Evolutionary conservation across 148 eudicot genomes (phyloP), one percentile per base, ranked within the genome.

Genomic region (Vaccinium myrtillus): DNA sequence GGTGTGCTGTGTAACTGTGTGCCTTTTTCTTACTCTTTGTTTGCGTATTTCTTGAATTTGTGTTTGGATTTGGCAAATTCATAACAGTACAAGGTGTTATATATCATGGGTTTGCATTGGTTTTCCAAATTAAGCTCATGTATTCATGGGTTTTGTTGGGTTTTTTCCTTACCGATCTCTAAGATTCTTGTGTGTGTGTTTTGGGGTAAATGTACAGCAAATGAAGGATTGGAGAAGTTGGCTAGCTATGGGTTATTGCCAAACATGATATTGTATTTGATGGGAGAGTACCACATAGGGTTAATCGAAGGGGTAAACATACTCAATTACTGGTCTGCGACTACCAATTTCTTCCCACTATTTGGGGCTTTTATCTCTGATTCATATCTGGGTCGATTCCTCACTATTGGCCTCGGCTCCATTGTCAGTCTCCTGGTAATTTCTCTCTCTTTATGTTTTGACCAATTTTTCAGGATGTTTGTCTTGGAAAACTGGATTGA

Each of bases 161-260:
- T 25, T 61, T 30, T 25, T 69, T 8, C 16, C 18, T 7, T 21
- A 27, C 3, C 14, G 18, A 19, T 10, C 43, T 32, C 56, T 69
- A 53, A 46, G 50, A 11, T 75, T 18, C 18, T 18, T 30, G 48
- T 54, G 48, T 59, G 65, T 53, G 58, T 63, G 73, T 76, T 7
- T 74, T 56, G 79, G 14, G 21, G 30, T 48, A 50, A 27, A 67
- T 51, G 27, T 82, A 83, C 88, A 94, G 98, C 89, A 78, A 95
- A 95, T 87, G 98, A 95, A 85, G 93, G 94, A 39, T 87, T 95
- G 79, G 98, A 94, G 92, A 95, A 91, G 85, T 95, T 94, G 77
- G 98, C 96, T 25, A 95, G 95, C 71, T 94, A 87, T 86, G 98
- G 98, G 23, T 65, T 95, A 80, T 12, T 87, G n/a, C 95, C 98